Evolutionary conservation across 2,329 filamentous ascomycete species (phyloP).

Genomic region (Bimuria novae-zelandiae): DNA sequence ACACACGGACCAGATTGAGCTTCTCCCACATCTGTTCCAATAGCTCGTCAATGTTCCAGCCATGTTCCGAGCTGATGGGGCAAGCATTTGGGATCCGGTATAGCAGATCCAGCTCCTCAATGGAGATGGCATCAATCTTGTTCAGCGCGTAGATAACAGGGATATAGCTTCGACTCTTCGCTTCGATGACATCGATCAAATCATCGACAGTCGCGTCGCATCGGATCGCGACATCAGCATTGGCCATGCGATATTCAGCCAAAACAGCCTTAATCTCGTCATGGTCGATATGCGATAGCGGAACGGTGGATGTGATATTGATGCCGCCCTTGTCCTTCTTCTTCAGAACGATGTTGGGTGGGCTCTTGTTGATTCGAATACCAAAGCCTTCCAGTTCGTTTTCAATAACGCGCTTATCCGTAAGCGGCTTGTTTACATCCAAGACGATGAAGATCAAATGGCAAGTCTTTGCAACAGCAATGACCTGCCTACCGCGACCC

Average conservation of each 20-base stretch:
- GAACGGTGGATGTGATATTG: conserved; percentile 92
- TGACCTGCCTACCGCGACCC: conserved; percentile 95
- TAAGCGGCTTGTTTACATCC: conserved; percentile 97
- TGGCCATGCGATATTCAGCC: conserved; percentile 95
- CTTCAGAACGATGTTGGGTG: conserved; percentile 98
- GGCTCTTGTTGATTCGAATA: conserved; percentile 95
- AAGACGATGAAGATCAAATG: conserved; percentile 98
- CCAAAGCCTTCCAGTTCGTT: conserved; percentile 94
- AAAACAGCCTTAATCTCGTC: conserved; percentile 99
- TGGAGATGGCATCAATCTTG: conserved; percentile 98
- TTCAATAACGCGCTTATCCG: conserved; percentile 96
- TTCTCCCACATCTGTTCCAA: conserved; percentile 99
- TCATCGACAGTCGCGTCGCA: conserved; percentile 98
- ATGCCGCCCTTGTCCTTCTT: conserved; percentile 99
- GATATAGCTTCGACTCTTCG: conserved; percentile 93
- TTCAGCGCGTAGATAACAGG: conserved; percentile 99
- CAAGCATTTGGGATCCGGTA: conserved; percentile 97
- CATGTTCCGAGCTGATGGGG: conserved; percentile 91
- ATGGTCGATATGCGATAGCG: conserved; percentile 87
- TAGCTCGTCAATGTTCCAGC: conserved; percentile 97
- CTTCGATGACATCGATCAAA: conserved; percentile 92
- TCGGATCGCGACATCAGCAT: conserved; percentile 94
- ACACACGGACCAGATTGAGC: conserved; percentile 85
- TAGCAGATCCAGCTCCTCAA: conserved; percentile 93
- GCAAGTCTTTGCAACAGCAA: conserved; percentile 98